A percentile compares a stretch with the other conserved stretches of the same genome.
phyloP scores from a whole-genome alignment of 805 yeast genomes.

The Candida saitoana region DNA sequence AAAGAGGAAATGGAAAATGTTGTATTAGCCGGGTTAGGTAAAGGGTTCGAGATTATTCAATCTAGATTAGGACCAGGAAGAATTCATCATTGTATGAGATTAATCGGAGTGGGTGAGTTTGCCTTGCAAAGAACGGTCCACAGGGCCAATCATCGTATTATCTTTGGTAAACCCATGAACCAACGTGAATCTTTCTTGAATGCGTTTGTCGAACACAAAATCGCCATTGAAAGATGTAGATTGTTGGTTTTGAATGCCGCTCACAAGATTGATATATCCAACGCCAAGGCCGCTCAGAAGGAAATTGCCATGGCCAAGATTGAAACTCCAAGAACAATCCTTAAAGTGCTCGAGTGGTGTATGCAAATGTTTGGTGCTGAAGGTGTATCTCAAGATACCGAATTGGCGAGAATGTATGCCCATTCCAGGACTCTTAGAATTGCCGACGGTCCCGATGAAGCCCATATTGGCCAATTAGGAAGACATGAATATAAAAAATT shows the following conservation, averaged over 20 bases:
- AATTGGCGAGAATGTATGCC: conserved; percentile 51
- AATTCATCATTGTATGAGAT: conserved; percentile 66
- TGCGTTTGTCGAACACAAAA: conserved; percentile 49
- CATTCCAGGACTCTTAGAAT: conserved; percentile 52
- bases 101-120: conserved; percentile 57
- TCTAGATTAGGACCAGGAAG: conserved; percentile 68
- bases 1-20: conserved; percentile 38
- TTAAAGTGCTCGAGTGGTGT: conserved; percentile 55
- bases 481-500: conserved; percentile 41
- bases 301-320: conserved; percentile 64
- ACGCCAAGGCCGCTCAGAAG: conserved; percentile 50
- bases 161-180: conserved; percentile 49
- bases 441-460: conserved; percentile 72
- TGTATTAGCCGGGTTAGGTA: conserved; percentile 43
- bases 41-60: conserved; percentile 61
- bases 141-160: conserved; percentile 50
- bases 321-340: conserved; percentile 54
- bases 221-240: conserved; percentile 51
- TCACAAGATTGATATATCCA: conserved; percentile 49
- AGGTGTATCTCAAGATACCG: conserved; percentile 60
- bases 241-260: conserved; percentile 58
- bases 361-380: conserved; percentile 64
- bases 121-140: conserved; percentile 45
- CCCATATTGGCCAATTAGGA: conserved; percentile 56
- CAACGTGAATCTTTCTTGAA: conserved; percentile 48